Evolutionary conservation across 164 flowering plant species (phyloP).

Genomic region (Paratinospora sagittata): DNA sequence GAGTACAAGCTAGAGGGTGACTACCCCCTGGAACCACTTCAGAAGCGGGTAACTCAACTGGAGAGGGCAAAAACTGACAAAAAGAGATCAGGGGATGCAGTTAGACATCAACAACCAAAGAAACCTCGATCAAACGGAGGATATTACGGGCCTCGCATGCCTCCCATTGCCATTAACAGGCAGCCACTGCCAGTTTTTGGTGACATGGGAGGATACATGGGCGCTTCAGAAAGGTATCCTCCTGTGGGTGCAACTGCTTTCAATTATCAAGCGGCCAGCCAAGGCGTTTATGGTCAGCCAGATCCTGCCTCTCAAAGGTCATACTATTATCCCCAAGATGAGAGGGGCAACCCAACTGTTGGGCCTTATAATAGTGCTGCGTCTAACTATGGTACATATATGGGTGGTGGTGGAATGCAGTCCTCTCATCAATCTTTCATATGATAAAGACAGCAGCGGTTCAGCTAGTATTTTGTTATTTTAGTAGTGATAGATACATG

Average conservation of each 20-base stretch:
- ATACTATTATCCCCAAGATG: constrained; percentile 42
- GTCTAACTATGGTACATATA: constrained; percentile 31
- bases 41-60: constrained; percentile 45
- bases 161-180: constrained; percentile 22
- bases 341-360: constrained; percentile 19
- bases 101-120: constrained; percentile 34
- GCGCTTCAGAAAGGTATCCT: constrained; percentile 38
- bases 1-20: constrained; percentile 53
- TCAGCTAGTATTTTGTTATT: not conserved
- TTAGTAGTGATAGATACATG: not conserved
- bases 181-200: constrained; percentile 19
- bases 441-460: constrained; percentile 4
- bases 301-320: constrained; percentile 28
- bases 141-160: constrained; percentile 22
- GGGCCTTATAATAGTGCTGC: constrained; percentile 23
- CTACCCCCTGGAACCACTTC: constrained; percentile 57
- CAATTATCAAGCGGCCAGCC: constrained; percentile 33
- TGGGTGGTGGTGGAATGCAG: constrained; percentile 34
- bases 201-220: constrained; percentile 27
- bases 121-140: constrained; percentile 37
- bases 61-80: constrained; percentile 41
- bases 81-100: constrained; percentile 34
- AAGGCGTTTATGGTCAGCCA: constrained; percentile 26
- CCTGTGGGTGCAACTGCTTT: constrained; percentile 28
- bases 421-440: constrained; percentile 35